A percentile compares a stretch with the other conserved stretches of the same genome.
These are phyloP conservation scores for Scutellaria barbata DNA, from an alignment of 257 asterid species.

Conservation along the genomic window DNA sequence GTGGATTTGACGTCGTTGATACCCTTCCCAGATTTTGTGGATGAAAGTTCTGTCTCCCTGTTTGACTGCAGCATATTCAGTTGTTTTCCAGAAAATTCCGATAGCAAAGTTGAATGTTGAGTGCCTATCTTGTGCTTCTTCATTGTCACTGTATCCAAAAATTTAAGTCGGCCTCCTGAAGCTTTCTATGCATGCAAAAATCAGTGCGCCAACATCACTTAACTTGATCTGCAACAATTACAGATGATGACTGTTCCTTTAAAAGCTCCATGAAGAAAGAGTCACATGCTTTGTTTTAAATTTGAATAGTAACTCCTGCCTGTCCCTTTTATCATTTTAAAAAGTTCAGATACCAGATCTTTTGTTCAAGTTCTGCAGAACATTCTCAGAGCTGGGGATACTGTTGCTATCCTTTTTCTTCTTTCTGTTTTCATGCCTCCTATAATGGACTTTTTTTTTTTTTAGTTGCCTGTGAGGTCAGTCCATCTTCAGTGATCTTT, in stretches of 20 bases:
- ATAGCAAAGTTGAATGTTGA: slow-evolving; percentile 4
- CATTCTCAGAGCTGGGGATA: slow-evolving; percentile 1
- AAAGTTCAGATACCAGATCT: slow-evolving; percentile 30
- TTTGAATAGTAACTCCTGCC: not conserved
- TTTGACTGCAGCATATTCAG: slow-evolving; percentile 22
- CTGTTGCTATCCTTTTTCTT: slow-evolving; percentile 8
- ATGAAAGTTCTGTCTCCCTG: slow-evolving; percentile 20
- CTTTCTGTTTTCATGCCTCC: slow-evolving; percentile 10
- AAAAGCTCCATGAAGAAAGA: slow-evolving; percentile 32
- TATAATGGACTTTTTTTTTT: slow-evolving; percentile 21
- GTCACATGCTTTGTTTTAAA: not conserved
- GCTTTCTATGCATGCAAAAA: slow-evolving; percentile 10
- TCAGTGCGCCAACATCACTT: slow-evolving; percentile 1
- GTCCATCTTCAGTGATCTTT: slow-evolving; percentile 4
- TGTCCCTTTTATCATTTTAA: not conserved
- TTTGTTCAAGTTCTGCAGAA: slow-evolving; percentile 23
- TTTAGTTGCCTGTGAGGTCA: slow-evolving; percentile 14
- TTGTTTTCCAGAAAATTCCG: slow-evolving; percentile 19
- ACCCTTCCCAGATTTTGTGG: slow-evolving; percentile 20
- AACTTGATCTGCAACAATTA: slow-evolving; percentile 18
- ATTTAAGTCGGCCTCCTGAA: slow-evolving; percentile 28
- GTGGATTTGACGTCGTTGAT: slow-evolving; percentile 21
- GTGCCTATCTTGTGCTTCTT: slow-evolving; percentile 3
- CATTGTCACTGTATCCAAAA: slow-evolving; percentile 15
- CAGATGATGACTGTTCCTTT: slow-evolving; percentile 19